These are phyloP conservation scores for Cephalotrichum gorgonifer DNA, from an alignment of 2,329 filamentous ascomycete genomes.

Conservation along the genomic window DNA sequence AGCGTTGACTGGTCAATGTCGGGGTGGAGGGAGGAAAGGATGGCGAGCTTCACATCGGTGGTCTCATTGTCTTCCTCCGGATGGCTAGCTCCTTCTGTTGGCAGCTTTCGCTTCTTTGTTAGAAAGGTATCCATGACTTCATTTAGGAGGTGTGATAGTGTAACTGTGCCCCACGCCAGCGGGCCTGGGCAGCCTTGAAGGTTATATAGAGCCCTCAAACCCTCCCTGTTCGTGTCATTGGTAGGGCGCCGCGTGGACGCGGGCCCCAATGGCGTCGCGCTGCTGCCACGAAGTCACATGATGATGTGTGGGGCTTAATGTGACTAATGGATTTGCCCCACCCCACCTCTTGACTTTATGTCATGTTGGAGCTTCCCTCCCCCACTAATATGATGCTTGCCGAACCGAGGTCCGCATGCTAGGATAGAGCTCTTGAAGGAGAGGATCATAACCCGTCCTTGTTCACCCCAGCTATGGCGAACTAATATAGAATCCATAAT, in stretches of 20 bases:
- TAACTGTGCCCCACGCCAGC: too few species aligned
- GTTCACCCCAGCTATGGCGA: too few species aligned
- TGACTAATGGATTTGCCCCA: background rate
- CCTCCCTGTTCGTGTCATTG: too few species aligned
- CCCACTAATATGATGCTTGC: background rate
- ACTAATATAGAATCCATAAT: too few species aligned
- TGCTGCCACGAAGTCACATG: background rate
- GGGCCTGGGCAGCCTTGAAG: too few species aligned
- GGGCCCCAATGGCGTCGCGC: too few species aligned
- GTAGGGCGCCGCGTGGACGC: too few species aligned
- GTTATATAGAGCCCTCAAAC: too few species aligned
- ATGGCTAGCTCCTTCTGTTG: slow-evolving; percentile 16
- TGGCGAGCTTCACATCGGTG: slow-evolving; percentile 81
- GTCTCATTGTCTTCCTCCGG: slow-evolving; percentile 52
- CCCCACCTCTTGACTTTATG: too few species aligned
- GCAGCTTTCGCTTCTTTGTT: slow-evolving; percentile 39
- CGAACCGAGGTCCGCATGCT: background rate
- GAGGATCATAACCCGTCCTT: too few species aligned
- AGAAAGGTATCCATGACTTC: slow-evolving; percentile 47
- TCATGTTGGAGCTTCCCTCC: background rate
- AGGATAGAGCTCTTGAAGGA: background rate
- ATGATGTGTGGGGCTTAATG: background rate
- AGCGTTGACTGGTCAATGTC: slow-evolving; percentile 52
- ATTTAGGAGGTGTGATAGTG: background rate
- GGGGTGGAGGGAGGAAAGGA: slow-evolving; percentile 70